phyloP scores from a whole-genome alignment of 179 eudicot genomes.

The Silene vulgaris region DNA sequence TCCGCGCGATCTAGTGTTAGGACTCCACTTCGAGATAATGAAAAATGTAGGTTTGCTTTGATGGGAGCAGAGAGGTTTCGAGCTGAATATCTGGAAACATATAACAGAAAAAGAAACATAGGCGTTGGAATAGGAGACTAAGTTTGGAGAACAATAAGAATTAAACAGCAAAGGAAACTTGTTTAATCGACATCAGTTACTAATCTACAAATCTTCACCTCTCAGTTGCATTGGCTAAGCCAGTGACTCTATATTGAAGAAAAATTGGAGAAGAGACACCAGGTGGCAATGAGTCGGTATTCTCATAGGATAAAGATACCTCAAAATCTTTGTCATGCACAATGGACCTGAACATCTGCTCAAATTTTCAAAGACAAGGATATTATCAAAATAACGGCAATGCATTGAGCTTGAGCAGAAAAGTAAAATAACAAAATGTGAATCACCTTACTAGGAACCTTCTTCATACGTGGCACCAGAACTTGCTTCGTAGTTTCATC shows the following conservation, averaged over 20 bases:
- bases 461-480: constrained; percentile 82
- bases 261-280: constrained; percentile 61
- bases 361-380: neutral
- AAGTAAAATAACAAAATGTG: neutral
- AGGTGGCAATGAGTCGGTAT: constrained; percentile 61
- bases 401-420: neutral
- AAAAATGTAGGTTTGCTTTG: constrained; percentile 90
- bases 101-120: neutral
- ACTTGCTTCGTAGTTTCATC: constrained; percentile 75
- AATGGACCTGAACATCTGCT: constrained; percentile 76
- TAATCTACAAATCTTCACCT: constrained; percentile 44
- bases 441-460: constrained; percentile 82
- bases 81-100: constrained; percentile 56
- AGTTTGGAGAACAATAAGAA: constrained; percentile 3
- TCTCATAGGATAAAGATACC: constrained; percentile 72
- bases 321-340: constrained; percentile 78
- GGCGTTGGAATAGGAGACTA: neutral
- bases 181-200: constrained; percentile 11
- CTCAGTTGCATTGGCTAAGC: constrained; percentile 74
- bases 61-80: constrained; percentile 85
- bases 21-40: constrained; percentile 81
- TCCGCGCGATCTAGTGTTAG: constrained; percentile 85
- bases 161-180: constrained; percentile 13
- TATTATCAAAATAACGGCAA: no score
- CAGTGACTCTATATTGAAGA: constrained; percentile 66